Evolutionary conservation across 2,329 filamentous ascomycete genomes (phyloP).

Genomic region (Capronia americana): DNA sequence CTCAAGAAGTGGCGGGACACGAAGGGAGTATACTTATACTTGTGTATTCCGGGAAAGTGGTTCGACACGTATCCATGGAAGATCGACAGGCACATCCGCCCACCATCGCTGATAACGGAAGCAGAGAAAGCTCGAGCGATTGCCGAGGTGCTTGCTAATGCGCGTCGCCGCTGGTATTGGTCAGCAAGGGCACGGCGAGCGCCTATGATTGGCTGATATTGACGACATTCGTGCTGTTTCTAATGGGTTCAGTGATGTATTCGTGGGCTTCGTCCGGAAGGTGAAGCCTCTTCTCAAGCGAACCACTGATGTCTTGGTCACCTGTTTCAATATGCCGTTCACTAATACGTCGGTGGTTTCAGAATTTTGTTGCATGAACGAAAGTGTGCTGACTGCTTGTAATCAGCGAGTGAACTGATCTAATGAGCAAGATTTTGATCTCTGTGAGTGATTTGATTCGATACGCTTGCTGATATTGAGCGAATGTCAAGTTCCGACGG

Average conservation of each 20-base stretch:
- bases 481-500: not conserved
- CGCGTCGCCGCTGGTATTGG: constrained; percentile 4
- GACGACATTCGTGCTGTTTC: not conserved
- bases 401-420: not conserved
- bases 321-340: not conserved
- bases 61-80: not conserved
- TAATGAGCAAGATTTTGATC: not conserved
- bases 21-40: not conserved
- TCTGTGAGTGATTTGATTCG: not conserved
- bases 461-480: not conserved
- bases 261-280: not conserved
- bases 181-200: not conserved
- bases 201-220: constrained; percentile 5
- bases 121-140: not conserved
- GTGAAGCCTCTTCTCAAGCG: not conserved
- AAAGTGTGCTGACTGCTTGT: not conserved
- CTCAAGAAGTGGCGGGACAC: not conserved
- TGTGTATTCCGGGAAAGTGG: not conserved
- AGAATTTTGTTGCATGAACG: not conserved
- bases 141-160: constrained; percentile 2
- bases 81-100: constrained; percentile 7
- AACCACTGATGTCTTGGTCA: not conserved
- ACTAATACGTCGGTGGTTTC: not conserved
- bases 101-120: not conserved
- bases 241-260: not conserved